Base-by-base conservation (phyloP, 2,329 filamentous ascomycete genomes). In the Neonectria punicea region DNA sequence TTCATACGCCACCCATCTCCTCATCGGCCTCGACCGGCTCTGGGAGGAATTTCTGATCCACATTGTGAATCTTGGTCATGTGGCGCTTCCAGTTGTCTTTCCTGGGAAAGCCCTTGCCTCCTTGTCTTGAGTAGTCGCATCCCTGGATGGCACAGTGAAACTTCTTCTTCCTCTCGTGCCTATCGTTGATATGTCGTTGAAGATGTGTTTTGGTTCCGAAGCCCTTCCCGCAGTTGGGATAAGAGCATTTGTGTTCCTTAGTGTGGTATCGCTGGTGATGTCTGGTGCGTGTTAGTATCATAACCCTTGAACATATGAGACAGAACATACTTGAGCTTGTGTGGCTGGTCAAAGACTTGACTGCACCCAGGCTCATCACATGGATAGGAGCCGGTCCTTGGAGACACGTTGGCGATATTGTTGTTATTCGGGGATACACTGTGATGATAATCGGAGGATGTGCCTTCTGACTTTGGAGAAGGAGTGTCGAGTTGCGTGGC, bases 71-170 rank as follows among this genome's bases (percentile, higher is more conserved):
- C 74, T 88, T 89, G 39, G 82, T 79, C 86, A 89, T 89, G 72
- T 89, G 87, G 61, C 87, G 79, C 70, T 86, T 84, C 87, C 87
- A 89, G 75, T 89, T 89, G 71, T 89, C 87, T 72, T 89, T 89
- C 58, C 87, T 79, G 1, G 87, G 86, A 68, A 89, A 89, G 0
- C 84, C 85, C 67, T 87, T 88, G 59, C 86, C 85, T 9, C 87
- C 87, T 16, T 79, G 74, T 61, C 81, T 82, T n/a, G 86, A 88
- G 72, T 87, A 89, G 5, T 84, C 80, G 70, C 87, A 89, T 7
- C 82, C 82, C 2, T 79, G 80, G 5, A 86, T 81, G 0, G 82
- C 85, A 70, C 87, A 89, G 73, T 89, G 86, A 61, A 86, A 89
- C 63, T 87, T 87, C 74, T 85, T 86, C 64, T 84, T 86, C 78